Evolutionary conservation across 1,284 basidiomycete species (phyloP).

Genomic region (Cutaneotrichosporon sp.): DNA sequence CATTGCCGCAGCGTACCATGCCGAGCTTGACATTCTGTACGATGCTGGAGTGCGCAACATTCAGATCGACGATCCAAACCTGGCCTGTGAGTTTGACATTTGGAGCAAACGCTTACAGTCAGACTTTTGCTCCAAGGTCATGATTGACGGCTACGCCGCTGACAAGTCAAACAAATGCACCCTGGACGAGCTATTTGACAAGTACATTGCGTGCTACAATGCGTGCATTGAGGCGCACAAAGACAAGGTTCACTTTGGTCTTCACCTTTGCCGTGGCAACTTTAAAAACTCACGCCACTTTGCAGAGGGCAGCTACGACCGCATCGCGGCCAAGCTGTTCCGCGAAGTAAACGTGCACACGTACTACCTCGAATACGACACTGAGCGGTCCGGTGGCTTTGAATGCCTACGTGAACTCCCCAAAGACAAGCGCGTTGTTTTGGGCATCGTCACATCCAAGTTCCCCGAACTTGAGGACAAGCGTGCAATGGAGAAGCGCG

Average conservation of each 20-base stretch:
- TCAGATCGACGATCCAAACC: constrained; percentile 63
- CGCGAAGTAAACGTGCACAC: constrained; percentile 65
- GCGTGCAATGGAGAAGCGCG: constrained; percentile 56
- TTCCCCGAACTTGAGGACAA: constrained; percentile 61
- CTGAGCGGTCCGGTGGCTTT: constrained; percentile 65
- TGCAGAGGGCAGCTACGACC: constrained; percentile 66
- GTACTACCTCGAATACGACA: constrained; percentile 73
- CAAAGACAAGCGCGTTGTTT: constrained; percentile 58
- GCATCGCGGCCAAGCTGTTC: constrained; percentile 66
- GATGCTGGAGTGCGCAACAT: constrained; percentile 63
- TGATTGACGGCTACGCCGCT: constrained; percentile 46
- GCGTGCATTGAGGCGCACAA: constrained; percentile 58
- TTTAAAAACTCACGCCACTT: constrained; percentile 66
- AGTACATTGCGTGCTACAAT: constrained; percentile 67
- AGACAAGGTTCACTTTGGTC: constrained; percentile 60
- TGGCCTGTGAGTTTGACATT: constrained; percentile 31
- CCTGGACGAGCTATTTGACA: constrained; percentile 59
- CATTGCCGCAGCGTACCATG: constrained; percentile 62
- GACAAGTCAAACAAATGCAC: constrained; percentile 61
- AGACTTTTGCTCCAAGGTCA: constrained; percentile 32
- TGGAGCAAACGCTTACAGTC: background rate
- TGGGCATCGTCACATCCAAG: constrained; percentile 71
- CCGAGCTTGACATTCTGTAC: constrained; percentile 67
- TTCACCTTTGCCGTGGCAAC: constrained; percentile 73
- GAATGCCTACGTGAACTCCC: constrained; percentile 63